Base-by-base conservation (phyloP, 202 grass and related monocot species). In the Digitaria exilis region DNA sequence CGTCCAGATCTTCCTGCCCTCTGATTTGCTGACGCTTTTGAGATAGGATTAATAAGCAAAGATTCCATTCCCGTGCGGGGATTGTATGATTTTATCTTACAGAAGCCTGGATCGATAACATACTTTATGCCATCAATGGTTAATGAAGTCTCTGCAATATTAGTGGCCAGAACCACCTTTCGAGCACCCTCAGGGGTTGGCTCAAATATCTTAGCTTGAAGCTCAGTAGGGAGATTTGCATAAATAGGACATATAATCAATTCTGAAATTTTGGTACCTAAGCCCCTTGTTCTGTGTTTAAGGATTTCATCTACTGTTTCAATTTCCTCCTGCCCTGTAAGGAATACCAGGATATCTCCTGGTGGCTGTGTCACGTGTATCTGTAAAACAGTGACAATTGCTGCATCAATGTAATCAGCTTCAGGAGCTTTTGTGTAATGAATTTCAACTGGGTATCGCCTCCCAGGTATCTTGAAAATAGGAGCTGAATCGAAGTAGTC, bases 81-180 rank as follows among this genome's bases (percentile, higher is more conserved):
- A 75, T 95, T 95, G 61, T 93, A 98, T 73, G 96, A 98, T 49
- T 95, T 98, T 49, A 98, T 93, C 71, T 98, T 98, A 74, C 89
- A 95, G 83, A 95, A 98, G 51, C 96, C 96, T 48, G 96, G 96
- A 88, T 98, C 96, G 22, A 95, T 79, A 42, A 98, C 96, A 88
- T 95, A 98, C 22, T 95, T 95, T 56, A 95, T 98, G 63, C 96
- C 92, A 91, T 98, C 96, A 66, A 95, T 98, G 54, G 96, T 98
- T 28, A 98, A 87, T 37, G 96, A 98, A 60, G 92, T 98, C 72
- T 98, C 90, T 28, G 96, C 96, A 76, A 98, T 98, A 60, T 98
- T 98, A 65, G 96, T 98, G 45, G 92, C 92, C 77, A 95, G 83
- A 19, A 98, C 90, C 81, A 98, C 95, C 58, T 98, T 98, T 37